Evolutionary conservation across 345 rosid genomes (phyloP), one percentile per base, ranked within the genome.

Genomic region (Microthlaspi erraticum): DNA sequence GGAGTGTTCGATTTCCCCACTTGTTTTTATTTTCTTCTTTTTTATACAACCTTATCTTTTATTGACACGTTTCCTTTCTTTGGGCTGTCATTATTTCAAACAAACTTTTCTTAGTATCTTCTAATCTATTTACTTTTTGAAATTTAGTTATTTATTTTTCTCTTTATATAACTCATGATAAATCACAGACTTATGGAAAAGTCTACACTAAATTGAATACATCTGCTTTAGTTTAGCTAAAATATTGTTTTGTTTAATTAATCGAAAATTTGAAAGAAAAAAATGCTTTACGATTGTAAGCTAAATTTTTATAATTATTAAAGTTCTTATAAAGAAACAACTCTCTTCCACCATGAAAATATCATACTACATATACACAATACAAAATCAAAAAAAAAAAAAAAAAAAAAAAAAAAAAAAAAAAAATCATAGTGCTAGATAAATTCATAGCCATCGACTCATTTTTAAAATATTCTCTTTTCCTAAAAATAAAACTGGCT

Each of bases 291-390:
- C 18, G 18, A 42, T 42, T 42, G n/a, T 42, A 42, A 42, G 46
- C 7, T 42, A 42, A 42, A 16, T n/a, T 42, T 42, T 41, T 0
- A 0, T 26, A 26, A 26, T 26, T 26, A 26, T 2, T 23, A 2
- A 12, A 43, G 49, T 44, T 20, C 56, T 51, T 23, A 18, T 43
- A 49, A 51, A 12, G 33, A 29, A 51, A 51, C 8, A 26, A 26
- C 34, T 26, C 56, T 23, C 56, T 51, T 51, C 51, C 51, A 43
- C 51, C 18, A 43, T 43, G 13, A 43, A 36, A 18, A 57, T 18
- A 43, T 16, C 52, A 60, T 26, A 60, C 9, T n/a, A 36, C 0
- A 29, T 38, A 43, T 14, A 5, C 14, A 8, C 13, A 12, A 3
- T 12, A 20, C 9, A 11, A n/a, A n/a, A n/a, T n/a, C n/a, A n/a